Conservation (phyloP, 176 grass and related monocot genomes). For the Sorghum bicolor region DNA sequence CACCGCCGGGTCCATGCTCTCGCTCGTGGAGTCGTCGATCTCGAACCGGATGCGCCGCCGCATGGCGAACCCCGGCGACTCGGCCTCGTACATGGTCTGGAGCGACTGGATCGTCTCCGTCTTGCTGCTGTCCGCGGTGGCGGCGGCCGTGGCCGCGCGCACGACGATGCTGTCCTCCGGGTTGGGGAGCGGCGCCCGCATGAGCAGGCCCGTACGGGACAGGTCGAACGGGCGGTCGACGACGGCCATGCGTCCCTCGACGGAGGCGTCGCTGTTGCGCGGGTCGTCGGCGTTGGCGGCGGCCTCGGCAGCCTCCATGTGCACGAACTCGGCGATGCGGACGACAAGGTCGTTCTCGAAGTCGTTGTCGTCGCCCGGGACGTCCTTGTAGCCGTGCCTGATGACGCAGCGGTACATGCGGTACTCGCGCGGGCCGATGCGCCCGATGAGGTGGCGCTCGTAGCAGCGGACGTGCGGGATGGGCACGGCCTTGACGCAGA, state of each 20-base stretch:
- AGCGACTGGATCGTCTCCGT: constrained; percentile 46
- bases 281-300: not conserved
- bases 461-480: constrained; percentile 39
- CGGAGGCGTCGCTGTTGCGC: constrained; percentile 15
- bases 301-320: constrained; percentile 50
- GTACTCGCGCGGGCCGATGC: constrained; percentile 55
- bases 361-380: constrained; percentile 50
- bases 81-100: constrained; percentile 50
- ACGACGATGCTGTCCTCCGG: constrained; percentile 27
- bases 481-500: constrained; percentile 60
- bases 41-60: constrained; percentile 41
- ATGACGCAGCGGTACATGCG: constrained; percentile 72
- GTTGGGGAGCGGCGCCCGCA: not conserved
- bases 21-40: constrained; percentile 14
- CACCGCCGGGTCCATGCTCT: constrained; percentile 26
- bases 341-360: constrained; percentile 68
- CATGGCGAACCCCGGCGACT: constrained; percentile 33
- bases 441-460: constrained; percentile 64
- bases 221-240: constrained; percentile 27
- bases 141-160: constrained; percentile 23
- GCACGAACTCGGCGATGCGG: constrained; percentile 67
- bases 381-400: constrained; percentile 68
- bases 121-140: not conserved
- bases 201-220: constrained; percentile 19
- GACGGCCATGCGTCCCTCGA: constrained; percentile 62